phyloP scores from a whole-genome alignment of 208 protist species.

The Vickermania spadyakhi region DNA sequence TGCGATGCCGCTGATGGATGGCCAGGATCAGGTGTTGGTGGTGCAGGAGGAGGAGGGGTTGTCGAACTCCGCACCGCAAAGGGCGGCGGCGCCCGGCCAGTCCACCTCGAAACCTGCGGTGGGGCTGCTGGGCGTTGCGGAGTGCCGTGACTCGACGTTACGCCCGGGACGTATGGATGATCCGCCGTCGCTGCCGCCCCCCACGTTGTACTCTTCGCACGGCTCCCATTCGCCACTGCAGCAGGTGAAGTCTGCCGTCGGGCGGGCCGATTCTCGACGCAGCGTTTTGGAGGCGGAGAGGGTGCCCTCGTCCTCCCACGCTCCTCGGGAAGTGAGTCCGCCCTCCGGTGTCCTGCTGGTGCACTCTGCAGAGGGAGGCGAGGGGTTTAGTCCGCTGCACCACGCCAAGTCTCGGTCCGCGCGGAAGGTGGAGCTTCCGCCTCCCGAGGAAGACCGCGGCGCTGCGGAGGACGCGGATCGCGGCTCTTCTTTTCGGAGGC shows the following conservation, averaged over 20 bases:
- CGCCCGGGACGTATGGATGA: not conserved
- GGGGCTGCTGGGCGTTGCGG: conserved; percentile 1
- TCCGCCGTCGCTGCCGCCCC: not conserved
- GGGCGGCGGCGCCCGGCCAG: not conserved
- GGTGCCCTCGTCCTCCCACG: not conserved
- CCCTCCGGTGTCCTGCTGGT: not conserved
- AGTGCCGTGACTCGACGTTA: not conserved
- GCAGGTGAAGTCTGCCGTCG: not conserved
- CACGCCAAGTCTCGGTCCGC: no score
- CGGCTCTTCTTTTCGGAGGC: no score
- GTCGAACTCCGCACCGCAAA: not conserved
- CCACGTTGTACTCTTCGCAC: not conserved
- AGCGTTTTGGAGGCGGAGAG: not conserved
- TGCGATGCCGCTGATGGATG: conserved; percentile 29
- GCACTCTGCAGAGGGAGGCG: not conserved
- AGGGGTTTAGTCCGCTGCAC: no score
- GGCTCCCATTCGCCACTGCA: not conserved
- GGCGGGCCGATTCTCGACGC: not conserved
- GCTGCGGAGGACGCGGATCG: no score
- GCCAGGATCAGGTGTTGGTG: conserved; percentile 49
- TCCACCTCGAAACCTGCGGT: not conserved
- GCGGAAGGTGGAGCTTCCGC: no score
- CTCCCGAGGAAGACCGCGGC: no score
- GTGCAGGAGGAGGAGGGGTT: conserved; percentile 15
- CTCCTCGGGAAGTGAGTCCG: not conserved